A percentile compares a stretch with the other conserved stretches of the same genome.
These are phyloP conservation scores for Leptomonas seymouri DNA, from an alignment of 208 protist genomes.

Conservation along the genomic window DNA sequence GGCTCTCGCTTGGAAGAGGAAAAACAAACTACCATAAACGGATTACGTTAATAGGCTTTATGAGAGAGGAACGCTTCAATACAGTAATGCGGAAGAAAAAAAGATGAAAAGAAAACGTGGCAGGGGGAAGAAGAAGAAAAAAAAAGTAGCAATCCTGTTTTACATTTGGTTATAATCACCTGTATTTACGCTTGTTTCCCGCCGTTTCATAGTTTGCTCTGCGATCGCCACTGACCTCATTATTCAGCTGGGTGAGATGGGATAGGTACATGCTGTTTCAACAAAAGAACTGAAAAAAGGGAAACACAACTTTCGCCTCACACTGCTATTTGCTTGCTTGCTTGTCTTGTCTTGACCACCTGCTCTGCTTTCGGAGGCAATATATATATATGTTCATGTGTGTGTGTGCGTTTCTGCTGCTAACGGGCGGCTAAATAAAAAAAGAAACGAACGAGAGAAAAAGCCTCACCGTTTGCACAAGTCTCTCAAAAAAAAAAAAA, in stretches of 20 bases:
- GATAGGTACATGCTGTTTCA: constrained; percentile 1
- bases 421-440: background rate
- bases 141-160: background rate
- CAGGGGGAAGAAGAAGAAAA: background rate
- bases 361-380: constrained; percentile 1
- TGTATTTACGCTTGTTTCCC: background rate
- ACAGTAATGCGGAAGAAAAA: background rate
- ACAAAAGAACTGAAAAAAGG: background rate
- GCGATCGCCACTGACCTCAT: background rate
- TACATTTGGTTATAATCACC: constrained; percentile 1
- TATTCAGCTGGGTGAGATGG: background rate
- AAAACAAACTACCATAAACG: background rate
- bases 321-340: background rate
- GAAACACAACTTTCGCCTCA: constrained; percentile 1
- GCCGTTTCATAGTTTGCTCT: background rate
- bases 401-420: background rate
- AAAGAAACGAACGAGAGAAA: background rate
- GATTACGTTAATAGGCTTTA: background rate
- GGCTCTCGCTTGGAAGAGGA: background rate
- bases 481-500: background rate
- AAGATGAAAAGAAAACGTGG: background rate
- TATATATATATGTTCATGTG: background rate
- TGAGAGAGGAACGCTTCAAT: background rate
- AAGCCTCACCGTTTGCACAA: background rate
- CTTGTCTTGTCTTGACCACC: background rate